Conservation (phyloP, 2,329 filamentous ascomycete species). For the Calonectria multiphialidica region DNA sequence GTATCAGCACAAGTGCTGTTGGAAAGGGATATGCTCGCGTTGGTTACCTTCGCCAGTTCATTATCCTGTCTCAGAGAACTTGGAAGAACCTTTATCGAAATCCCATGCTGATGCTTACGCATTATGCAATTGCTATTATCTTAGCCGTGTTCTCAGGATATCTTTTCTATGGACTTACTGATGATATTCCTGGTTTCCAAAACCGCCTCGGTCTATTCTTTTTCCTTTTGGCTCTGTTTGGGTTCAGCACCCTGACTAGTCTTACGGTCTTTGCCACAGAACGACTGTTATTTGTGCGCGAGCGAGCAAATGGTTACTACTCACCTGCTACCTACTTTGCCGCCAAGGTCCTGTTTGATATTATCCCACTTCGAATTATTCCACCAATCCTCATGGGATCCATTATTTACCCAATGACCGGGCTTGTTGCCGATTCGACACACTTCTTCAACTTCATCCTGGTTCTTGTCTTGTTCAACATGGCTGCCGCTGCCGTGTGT, state of each 20-base stretch:
- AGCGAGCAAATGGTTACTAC: conserved; percentile 97
- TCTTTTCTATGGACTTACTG: conserved; percentile 95
- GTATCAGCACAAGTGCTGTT: conserved; percentile 68
- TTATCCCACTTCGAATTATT: conserved; percentile 92
- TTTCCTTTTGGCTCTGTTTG: conserved; percentile 94
- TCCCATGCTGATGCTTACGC: conserved; percentile 97
- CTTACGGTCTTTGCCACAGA: conserved; percentile 94
- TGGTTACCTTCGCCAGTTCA: conserved; percentile 83
- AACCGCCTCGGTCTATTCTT: conserved; percentile 98
- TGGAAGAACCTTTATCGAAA: conserved; percentile 99
- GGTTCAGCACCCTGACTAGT: conserved; percentile 95
- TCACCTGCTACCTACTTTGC: conserved; percentile 93
- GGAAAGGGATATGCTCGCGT: conserved; percentile 87
- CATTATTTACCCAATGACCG: conserved; percentile 98
- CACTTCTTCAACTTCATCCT: conserved; percentile 94
- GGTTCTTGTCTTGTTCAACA: conserved; percentile 94
- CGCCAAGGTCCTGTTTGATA: conserved; percentile 98
- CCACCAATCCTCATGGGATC: conserved; percentile 95
- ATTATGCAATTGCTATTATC: conserved; percentile 96
- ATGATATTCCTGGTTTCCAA: conserved; percentile 97
- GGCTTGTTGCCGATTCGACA: conserved; percentile 81
- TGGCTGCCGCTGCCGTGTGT: conserved; percentile 93
- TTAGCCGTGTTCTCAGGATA: conserved; percentile 95
- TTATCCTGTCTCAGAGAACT: conserved; percentile 89
- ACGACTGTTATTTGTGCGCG: conserved; percentile 89